These are phyloP conservation scores for Verticillium zaregamsianum DNA, from an alignment of 2,329 filamentous ascomycete species.

Conservation along the genomic window DNA sequence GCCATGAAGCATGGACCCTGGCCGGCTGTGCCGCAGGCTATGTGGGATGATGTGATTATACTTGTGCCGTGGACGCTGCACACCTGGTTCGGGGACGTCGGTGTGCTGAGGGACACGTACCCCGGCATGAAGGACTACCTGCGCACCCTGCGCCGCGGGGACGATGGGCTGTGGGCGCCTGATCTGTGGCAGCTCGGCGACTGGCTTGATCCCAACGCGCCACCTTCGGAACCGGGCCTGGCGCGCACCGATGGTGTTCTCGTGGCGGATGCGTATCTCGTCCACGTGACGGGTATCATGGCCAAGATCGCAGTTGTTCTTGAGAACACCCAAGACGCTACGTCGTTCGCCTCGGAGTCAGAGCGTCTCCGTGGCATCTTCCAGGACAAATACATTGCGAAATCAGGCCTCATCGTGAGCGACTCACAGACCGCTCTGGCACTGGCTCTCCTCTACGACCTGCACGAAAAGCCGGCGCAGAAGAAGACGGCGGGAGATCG, in stretches of 20 bases:
- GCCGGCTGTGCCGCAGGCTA: conserved; percentile 22
- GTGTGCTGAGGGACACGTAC: conserved; percentile 30
- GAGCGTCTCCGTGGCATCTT: conserved; percentile 15
- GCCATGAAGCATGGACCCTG: conserved; percentile 18
- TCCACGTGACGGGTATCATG: conserved; percentile 34
- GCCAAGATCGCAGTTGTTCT: conserved; percentile 27
- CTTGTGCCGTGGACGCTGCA: conserved; percentile 35
- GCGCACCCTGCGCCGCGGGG: conserved; percentile 22
- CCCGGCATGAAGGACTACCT: conserved; percentile 35
- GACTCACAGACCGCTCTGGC: conserved; percentile 35
- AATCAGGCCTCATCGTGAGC: conserved; percentile 23
- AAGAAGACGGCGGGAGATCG: conserved; percentile 6
- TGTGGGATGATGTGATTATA: conserved; percentile 39
- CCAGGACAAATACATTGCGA: conserved; percentile 23
- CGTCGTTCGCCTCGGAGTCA: too few relatives aligned
- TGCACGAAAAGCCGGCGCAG: conserved; percentile 19
- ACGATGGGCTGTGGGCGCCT: conserved; percentile 34
- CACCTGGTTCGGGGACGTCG: conserved; percentile 29
- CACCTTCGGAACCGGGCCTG: conserved; percentile 31
- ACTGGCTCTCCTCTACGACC: conserved; percentile 30
- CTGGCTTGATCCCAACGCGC: conserved; percentile 44
- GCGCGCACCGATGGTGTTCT: conserved; percentile 34
- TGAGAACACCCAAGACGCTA: background rate
- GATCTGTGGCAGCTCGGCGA: conserved; percentile 35
- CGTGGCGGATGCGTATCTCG: conserved; percentile 43